Conservation (phyloP, 2,329 filamentous ascomycete species). For the Pseudogymnoascus sp. region DNA sequence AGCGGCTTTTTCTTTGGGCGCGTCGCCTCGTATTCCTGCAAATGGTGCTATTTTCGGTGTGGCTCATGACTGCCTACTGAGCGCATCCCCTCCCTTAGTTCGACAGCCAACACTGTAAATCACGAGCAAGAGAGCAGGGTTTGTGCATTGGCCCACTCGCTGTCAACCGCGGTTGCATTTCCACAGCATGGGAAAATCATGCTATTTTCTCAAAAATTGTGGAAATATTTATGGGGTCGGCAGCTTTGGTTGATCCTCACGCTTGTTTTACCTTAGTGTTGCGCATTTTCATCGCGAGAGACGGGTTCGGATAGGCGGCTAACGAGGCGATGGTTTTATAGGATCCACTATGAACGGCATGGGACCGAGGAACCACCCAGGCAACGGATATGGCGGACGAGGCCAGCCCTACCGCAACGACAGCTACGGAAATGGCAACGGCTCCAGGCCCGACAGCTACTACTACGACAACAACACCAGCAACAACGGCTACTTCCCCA, state of each 20-base stretch:
- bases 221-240: not conserved
- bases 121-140: not conserved
- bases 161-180: constrained; percentile 4
- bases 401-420: constrained; percentile 22
- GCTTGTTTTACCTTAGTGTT: not conserved
- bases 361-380: constrained; percentile 23
- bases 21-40: not conserved
- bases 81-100: not conserved
- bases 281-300: not conserved
- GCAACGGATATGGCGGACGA: constrained; percentile 28
- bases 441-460: constrained; percentile 37
- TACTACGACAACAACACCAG: constrained; percentile 27
- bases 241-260: not conserved
- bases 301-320: constrained; percentile 4
- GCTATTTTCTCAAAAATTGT: not conserved
- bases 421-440: constrained; percentile 10
- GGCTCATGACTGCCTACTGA: not conserved
- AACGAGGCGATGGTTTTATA: constrained; percentile 14
- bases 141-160: not conserved
- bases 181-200: not conserved
- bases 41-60: not conserved
- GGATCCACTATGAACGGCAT: constrained; percentile 25
- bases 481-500: constrained; percentile 25
- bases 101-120: not conserved
- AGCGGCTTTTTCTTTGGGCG: not conserved